Evolutionary conservation across 1,139 yeast genomes (phyloP).

Genomic region (Keqinozyma sinolaborantium): DNA sequence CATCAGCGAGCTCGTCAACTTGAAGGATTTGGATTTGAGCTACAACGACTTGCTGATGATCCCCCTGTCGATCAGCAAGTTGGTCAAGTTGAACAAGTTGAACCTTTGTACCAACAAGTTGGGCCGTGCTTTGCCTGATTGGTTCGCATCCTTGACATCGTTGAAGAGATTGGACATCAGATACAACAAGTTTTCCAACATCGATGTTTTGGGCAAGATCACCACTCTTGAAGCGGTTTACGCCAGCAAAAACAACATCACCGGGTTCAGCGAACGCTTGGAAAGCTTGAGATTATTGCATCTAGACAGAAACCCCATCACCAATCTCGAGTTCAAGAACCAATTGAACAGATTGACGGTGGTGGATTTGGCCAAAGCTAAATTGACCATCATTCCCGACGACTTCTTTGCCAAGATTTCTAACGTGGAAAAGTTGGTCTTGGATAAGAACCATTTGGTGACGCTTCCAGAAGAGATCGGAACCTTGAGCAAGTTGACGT

Average conservation of each 20-base stretch:
- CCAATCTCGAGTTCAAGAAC: constrained; percentile 62
- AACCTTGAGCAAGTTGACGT: constrained; percentile 52
- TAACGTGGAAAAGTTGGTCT: constrained; percentile 66
- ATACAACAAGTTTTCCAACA: constrained; percentile 64
- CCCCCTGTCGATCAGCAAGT: constrained; percentile 60
- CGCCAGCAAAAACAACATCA: constrained; percentile 74
- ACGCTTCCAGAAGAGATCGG: constrained; percentile 72
- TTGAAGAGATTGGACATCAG: constrained; percentile 76
- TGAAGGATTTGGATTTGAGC: constrained; percentile 73
- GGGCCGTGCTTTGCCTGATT: constrained; percentile 51
- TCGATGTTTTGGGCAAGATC: constrained; percentile 61
- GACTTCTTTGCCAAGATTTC: constrained; percentile 61
- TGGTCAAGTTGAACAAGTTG: constrained; percentile 61
- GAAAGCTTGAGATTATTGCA: constrained; percentile 51
- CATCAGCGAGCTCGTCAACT: constrained; percentile 55
- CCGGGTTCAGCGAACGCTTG: constrained; percentile 63
- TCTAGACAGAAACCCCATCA: constrained; percentile 70
- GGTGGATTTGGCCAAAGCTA: constrained; percentile 77
- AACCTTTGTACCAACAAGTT: constrained; percentile 75
- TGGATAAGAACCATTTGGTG: constrained; percentile 83
- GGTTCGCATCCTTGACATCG: constrained; percentile 49
- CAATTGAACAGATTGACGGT: constrained; percentile 62
- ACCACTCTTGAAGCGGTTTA: constrained; percentile 70
- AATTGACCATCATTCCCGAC: constrained; percentile 68
- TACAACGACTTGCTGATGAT: constrained; percentile 66